Evolutionary conservation across 2,329 filamentous ascomycete genomes (phyloP), one percentile per base, ranked within the genome.

Genomic region (Lecanicillium sp.): DNA sequence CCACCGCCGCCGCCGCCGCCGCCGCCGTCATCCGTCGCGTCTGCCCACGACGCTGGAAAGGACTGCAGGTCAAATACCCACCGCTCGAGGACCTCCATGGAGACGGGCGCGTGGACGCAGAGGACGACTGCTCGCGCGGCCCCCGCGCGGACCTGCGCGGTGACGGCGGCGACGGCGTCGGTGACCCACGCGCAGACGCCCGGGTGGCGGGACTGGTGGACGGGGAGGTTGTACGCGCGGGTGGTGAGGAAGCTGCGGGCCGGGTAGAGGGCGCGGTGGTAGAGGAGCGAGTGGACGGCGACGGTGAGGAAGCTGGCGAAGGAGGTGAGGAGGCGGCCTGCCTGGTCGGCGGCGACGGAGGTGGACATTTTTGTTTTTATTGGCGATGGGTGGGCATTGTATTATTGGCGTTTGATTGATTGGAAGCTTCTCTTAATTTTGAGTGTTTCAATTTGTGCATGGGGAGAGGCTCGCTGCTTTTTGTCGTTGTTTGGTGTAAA

Each of bases 131-230:
- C 68, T 20, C 69, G 62, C 12, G 72, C 74, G 39, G 64, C 51
- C 21, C 74, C 76, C 9, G 72, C 76, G 40, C 86, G 74, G 29
- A 95, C 74, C 67, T 94, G 85, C 3, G 71, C 73, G 51, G 79
- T 74, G 19, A 90, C 78, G 29, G 88, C 85, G 53, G 81, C 71
- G 35, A 93, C 79, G 55, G 90, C 88, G 63, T 93, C 86, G 61
- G 76, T 79, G 66, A 95, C 82, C 86, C 90, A 96, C 58, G 81
- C 72, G 73, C 88, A 94, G 54, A 95, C 86, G 57, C 80, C 79
- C 0, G 90, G 88, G 65, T 95, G 90, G 50, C 90, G 85, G 51
- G 82, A 91, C 63, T 95, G 90, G 58, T 86, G 84, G 38, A 94
- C 85, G 24, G 88, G 78, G 50, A 89, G 83, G 68, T 91, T 90